Base-by-base conservation (phyloP, 805 yeast species). In the Lachancea meyersii region DNA sequence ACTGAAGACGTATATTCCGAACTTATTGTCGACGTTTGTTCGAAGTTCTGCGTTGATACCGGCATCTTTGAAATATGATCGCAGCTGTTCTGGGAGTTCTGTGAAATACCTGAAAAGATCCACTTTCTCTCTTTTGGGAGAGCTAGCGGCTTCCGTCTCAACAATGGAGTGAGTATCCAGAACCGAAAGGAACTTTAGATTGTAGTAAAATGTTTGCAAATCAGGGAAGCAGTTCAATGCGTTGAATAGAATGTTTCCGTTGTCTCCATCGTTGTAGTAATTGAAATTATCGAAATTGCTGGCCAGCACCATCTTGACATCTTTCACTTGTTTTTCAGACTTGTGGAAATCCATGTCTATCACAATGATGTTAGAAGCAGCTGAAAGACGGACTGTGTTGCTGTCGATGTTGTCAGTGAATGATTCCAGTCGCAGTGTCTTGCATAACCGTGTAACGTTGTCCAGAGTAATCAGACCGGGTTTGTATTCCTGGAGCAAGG, bases 361-460 rank as follows among this genome's bases (percentile, higher is more conserved):
- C 22, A 63, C 68, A 14, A 63, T 56, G 34, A 63, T 63, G 30
- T 63, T 62, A 2, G 67, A 63, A 1, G 68, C 68, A 3, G 65
- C 60, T 0, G 68, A 63, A 6, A 63, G 42, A 38, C 68, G 51
- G 13, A 62, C 51, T 4, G 49, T 47, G 17, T 53, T 51, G 4
- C 43, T 38, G 35, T 53, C 60, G 3, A 62, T 43, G 37, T 57
- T 59, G 38, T 62, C 67, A 4, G 57, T 56, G 37, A 62, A 62
- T 1, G 65, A 61, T 41, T 62, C 67, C 26, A 62, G 40, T 6
- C 60, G 61, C 17, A 62, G 43, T 1, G 65, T 61, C 38, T 62
- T 63, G 43, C 67, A 62, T 14, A 62, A 44, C 37, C 57, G 60
- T 7, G 61, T 58, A 6, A 62, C 57, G 40, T 61, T 62, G 22